A percentile compares a stretch with the other conserved stretches of the same genome.
Conservation (phyloP, 306 rosid genomes). For the Sesbania bispinosa region DNA sequence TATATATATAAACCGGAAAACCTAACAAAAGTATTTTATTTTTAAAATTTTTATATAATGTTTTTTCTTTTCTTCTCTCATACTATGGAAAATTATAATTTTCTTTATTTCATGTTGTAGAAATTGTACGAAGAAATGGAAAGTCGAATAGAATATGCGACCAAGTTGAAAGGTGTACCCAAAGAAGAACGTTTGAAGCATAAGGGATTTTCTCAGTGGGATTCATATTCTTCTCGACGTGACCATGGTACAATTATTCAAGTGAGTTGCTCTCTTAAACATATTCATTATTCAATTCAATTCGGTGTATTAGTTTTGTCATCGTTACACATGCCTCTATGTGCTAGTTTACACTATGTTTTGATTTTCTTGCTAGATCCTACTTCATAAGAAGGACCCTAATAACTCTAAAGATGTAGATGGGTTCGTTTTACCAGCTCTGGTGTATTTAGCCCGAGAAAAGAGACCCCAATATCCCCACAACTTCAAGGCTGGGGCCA, state of each 20-base stretch:
- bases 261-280: constrained; percentile 30
- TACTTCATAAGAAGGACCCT: constrained; percentile 56
- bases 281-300: neutral
- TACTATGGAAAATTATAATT: neutral
- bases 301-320: neutral
- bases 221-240: constrained; percentile 51
- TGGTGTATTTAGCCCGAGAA: constrained; percentile 82
- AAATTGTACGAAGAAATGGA: constrained; percentile 65
- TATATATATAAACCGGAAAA: too few species aligned
- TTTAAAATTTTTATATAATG: too few species aligned
- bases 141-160: constrained; percentile 41
- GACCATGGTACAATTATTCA: constrained; percentile 72
- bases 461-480: constrained; percentile 71
- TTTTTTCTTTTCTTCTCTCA: neutral
- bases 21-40: too few species aligned
- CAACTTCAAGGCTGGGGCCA: constrained; percentile 88
- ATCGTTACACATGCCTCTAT: neutral
- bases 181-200: constrained; percentile 47
- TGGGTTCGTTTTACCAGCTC: constrained; percentile 56
- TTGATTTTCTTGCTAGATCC: constrained; percentile 35
- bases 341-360: neutral
- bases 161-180: constrained; percentile 43
- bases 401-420: constrained; percentile 46
- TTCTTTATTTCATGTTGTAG: constrained; percentile 28
- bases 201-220: constrained; percentile 64